These are phyloP conservation scores for Dalbergia oliveri DNA, from an alignment of 306 rosid species.

Conservation along the genomic window DNA sequence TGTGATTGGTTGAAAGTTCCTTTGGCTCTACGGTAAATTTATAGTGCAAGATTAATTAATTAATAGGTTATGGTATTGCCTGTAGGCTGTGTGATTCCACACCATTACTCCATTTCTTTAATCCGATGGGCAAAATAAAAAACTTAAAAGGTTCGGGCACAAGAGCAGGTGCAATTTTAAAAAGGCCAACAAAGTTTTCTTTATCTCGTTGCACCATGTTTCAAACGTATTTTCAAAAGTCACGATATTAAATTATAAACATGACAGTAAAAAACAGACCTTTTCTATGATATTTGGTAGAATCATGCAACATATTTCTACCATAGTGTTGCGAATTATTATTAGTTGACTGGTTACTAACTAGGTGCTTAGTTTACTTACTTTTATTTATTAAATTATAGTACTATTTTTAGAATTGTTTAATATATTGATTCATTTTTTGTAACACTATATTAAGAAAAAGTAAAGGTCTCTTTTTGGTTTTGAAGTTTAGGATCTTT, in stretches of 20 bases:
- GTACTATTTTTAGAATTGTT: too few relatives aligned
- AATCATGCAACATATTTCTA: neutral
- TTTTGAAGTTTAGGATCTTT: too few relatives aligned
- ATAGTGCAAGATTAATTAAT: neutral
- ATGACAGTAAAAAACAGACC: too few relatives aligned
- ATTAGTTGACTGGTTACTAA: neutral
- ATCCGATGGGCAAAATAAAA: neutral
- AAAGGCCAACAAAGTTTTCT: neutral
- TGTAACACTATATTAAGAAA: too few relatives aligned
- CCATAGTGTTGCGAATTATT: neutral
- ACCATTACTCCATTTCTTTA: neutral
- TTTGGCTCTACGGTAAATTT: neutral
- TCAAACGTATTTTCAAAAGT: conserved; percentile 7
- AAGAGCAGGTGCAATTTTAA: neutral
- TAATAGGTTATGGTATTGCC: neutral
- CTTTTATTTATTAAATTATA: too few relatives aligned
- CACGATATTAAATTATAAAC: neutral
- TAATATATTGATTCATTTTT: too few relatives aligned
- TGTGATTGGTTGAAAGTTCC: neutral
- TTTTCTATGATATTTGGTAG: too few relatives aligned
- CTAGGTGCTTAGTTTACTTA: neutral
- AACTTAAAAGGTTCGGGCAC: neutral
- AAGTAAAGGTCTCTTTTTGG: too few relatives aligned
- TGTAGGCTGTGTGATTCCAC: neutral
- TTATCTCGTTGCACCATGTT: neutral